These are phyloP conservation scores for Podospora pseudoanserina DNA, from an alignment of 495 filamentous ascomycete genomes.

Conservation along the genomic window DNA sequence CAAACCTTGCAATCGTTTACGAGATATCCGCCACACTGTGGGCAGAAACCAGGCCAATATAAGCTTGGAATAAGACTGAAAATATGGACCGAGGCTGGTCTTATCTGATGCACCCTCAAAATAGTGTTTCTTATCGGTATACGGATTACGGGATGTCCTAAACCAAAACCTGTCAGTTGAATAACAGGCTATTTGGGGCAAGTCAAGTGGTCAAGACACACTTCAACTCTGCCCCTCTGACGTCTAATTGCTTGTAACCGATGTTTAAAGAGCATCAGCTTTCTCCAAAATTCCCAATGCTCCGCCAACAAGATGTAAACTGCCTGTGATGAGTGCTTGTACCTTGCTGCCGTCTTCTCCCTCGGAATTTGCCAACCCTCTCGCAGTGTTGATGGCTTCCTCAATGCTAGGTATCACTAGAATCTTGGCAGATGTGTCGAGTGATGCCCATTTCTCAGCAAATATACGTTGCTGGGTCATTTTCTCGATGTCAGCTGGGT, in stretches of 20 bases:
- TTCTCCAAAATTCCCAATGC: conserved; percentile 50
- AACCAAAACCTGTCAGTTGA: too few relatives aligned
- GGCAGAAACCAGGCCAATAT: too few relatives aligned
- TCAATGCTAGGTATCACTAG: conserved; percentile 75
- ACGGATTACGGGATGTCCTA: too few relatives aligned
- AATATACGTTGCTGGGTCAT: conserved; percentile 73
- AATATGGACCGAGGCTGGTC: too few relatives aligned
- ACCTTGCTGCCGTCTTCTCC: conserved; percentile 17
- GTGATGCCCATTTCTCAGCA: conserved; percentile 63
- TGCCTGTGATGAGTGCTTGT: conserved; percentile 68
- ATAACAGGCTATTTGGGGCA: too few relatives aligned
- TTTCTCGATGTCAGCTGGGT: conserved; percentile 60
- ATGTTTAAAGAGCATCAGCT: conserved; percentile 37
- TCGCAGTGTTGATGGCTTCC: conserved; percentile 70
- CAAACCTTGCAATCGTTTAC: too few relatives aligned
- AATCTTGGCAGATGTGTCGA: conserved; percentile 60
- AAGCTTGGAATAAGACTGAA: too few relatives aligned
- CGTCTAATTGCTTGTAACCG: neutral
- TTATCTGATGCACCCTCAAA: too few relatives aligned
- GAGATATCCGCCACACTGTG: too few relatives aligned
- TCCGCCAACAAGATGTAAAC: conserved; percentile 80
- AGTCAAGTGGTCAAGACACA: too few relatives aligned
- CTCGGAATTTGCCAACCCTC: conserved; percentile 29
- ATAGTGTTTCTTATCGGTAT: too few relatives aligned
- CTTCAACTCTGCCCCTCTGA: too few relatives aligned